A percentile compares a stretch with the other conserved stretches of the same genome.
Conservation (phyloP, 2,329 filamentous ascomycete genomes). For the Colletotrichum cordylinicola region DNA sequence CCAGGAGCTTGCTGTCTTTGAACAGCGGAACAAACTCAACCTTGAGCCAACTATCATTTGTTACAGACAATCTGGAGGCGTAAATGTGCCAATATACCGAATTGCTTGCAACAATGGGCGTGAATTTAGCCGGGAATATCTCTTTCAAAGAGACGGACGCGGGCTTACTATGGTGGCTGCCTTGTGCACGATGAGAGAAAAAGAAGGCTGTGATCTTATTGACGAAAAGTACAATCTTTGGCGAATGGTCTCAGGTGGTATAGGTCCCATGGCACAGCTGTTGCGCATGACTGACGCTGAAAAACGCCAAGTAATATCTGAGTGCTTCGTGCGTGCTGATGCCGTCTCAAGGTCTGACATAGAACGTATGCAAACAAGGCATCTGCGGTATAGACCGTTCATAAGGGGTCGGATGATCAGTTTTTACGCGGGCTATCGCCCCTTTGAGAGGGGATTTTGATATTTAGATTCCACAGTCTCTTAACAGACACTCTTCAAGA, state of each 20-base stretch:
- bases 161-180: not conserved
- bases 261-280: not conserved
- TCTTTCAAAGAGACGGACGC: not conserved
- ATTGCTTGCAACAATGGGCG: not conserved
- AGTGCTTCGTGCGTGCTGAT: not conserved
- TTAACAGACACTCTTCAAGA: too few species aligned
- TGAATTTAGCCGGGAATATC: not conserved
- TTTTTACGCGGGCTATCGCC: too few species aligned
- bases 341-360: not conserved
- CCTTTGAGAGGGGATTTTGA: too few species aligned
- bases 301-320: not conserved
- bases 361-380: not conserved
- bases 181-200: not conserved
- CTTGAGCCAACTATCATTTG: not conserved
- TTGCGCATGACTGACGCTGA: not conserved
- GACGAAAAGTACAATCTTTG: not conserved
- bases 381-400: not conserved
- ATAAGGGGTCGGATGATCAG: not conserved
- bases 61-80: not conserved
- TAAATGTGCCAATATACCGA: not conserved
- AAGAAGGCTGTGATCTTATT: not conserved
- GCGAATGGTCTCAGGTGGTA: too few species aligned
- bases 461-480: too few species aligned
- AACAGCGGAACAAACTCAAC: not conserved
- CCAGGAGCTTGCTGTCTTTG: not conserved